Percentiles rank a stretch among this genome's conserved stretches.
These are phyloP conservation scores for Phytophthora hybrid DNA, from an alignment of 352 stramenopile species.

Conservation along the genomic window DNA sequence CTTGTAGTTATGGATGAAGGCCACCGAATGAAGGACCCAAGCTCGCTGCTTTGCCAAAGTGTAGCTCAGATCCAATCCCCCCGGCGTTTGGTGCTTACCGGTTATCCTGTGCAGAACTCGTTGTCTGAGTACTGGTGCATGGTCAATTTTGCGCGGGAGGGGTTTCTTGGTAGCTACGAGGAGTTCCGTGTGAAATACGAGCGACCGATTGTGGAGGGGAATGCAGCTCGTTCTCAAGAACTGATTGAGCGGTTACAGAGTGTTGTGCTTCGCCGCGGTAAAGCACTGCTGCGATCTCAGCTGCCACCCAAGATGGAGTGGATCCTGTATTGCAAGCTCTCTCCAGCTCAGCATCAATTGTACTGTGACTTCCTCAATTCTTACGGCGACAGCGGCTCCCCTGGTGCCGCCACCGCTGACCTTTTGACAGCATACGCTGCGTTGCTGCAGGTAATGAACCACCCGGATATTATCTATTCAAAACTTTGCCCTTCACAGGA, in stretches of 20 bases:
- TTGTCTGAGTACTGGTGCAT: conserved; percentile 93
- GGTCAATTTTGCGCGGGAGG: conserved; percentile 88
- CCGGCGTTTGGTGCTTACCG: conserved; percentile 92
- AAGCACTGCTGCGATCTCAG: conserved; percentile 69
- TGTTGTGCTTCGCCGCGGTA: conserved; percentile 80
- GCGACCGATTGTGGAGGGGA: conserved; percentile 82
- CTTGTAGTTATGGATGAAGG: conserved; percentile 90
- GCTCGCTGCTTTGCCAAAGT: conserved; percentile 84
- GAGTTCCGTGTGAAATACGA: conserved; percentile 83
- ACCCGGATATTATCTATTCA: conserved; percentile 87
- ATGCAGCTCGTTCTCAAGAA: conserved; percentile 63
- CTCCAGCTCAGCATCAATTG: conserved; percentile 76
- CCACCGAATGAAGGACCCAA: conserved; percentile 89
- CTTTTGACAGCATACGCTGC: conserved; percentile 83
- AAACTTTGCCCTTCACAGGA: conserved; percentile 61
- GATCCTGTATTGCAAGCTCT: conserved; percentile 90
- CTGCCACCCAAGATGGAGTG: conserved; percentile 87
- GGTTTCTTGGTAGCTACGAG: conserved; percentile 79
- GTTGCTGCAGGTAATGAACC: conserved; percentile 89
- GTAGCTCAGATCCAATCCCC: conserved; percentile 80
- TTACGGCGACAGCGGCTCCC: conserved; percentile 45
- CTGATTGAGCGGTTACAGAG: conserved; percentile 70
- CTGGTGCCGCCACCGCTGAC: conserved; percentile 54
- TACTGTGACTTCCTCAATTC: conserved; percentile 83
- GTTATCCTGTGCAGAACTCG: conserved; percentile 96